phyloP scores from a whole-genome alignment of 257 asterid genomes.

The Echium plantagineum region DNA sequence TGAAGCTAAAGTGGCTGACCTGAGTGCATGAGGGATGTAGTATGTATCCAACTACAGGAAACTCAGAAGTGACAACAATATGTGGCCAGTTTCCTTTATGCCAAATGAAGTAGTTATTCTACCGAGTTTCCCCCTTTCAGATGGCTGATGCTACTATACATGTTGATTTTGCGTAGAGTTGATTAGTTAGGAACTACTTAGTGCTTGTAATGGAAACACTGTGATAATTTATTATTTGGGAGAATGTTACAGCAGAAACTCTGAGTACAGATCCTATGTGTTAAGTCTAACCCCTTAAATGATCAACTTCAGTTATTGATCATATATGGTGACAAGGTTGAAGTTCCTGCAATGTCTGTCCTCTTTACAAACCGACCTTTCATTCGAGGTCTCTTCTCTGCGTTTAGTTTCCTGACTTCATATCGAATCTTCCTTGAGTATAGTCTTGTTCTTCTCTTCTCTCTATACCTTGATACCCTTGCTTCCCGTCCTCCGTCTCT shows the following conservation, averaged over 20 bases:
- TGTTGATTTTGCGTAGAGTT: no score
- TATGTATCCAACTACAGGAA: no score
- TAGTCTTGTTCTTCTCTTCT: constrained; percentile 61
- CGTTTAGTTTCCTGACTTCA: constrained; percentile 68
- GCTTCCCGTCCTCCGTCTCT: constrained; percentile 48
- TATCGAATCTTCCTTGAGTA: constrained; percentile 71
- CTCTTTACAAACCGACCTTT: constrained; percentile 74
- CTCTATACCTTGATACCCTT: constrained; percentile 52
- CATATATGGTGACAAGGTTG: background rate
- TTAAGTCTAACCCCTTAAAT: background rate
- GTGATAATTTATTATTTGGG: background rate
- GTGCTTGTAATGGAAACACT: background rate
- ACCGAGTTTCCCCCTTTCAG: no score
- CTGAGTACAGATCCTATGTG: background rate
- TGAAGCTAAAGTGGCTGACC: no score
- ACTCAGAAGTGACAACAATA: no score
- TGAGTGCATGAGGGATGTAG: no score
- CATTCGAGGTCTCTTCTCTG: constrained; percentile 71
- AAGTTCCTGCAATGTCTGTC: constrained; percentile 16
- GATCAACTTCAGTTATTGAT: background rate
- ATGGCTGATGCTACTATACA: no score
- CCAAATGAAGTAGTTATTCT: no score
- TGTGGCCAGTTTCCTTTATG: background rate
- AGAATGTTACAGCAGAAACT: background rate
- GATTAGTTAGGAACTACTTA: no score